phyloP scores from a whole-genome alignment of 306 rosid species.

The Quercus mongolica region DNA sequence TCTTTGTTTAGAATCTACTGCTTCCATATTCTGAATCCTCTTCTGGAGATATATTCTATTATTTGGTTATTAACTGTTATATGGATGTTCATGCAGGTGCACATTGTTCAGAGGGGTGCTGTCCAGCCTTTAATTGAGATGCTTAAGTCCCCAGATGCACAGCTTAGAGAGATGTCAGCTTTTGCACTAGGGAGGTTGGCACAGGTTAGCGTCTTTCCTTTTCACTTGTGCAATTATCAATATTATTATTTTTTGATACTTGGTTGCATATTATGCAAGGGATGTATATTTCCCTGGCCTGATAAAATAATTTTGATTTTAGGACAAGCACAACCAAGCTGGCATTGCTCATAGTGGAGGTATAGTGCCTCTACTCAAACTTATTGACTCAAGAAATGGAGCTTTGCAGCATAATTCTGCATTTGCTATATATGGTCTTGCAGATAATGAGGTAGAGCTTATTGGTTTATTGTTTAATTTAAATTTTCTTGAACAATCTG shows the following conservation, averaged over 20 bases:
- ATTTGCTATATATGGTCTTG: constrained; percentile 97
- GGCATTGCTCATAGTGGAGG: constrained; percentile 98
- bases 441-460: constrained; percentile 92
- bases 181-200: constrained; percentile 98
- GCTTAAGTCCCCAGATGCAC: constrained; percentile 94
- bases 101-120: constrained; percentile 99
- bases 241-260: not conserved
- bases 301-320: constrained; percentile 20
- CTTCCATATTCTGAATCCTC: not conserved
- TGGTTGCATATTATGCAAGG: not conserved
- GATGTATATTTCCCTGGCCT: constrained; percentile 5
- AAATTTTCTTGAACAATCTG: no score
- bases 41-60: not conserved
- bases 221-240: constrained; percentile 14
- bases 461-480: constrained; percentile 34
- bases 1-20: not conserved
- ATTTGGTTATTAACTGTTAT: constrained; percentile 1
- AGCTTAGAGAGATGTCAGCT: constrained; percentile 96
- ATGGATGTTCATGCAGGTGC: constrained; percentile 52
- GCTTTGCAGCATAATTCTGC: constrained; percentile 77
- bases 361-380: constrained; percentile 61
- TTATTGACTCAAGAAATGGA: constrained; percentile 43
- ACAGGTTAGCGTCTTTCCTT: constrained; percentile 62
- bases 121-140: constrained; percentile 91
- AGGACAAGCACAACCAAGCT: constrained; percentile 96